Conservation (phyloP, 2,329 filamentous ascomycete genomes). For the Chrysoporthe austroafricana region DNA sequence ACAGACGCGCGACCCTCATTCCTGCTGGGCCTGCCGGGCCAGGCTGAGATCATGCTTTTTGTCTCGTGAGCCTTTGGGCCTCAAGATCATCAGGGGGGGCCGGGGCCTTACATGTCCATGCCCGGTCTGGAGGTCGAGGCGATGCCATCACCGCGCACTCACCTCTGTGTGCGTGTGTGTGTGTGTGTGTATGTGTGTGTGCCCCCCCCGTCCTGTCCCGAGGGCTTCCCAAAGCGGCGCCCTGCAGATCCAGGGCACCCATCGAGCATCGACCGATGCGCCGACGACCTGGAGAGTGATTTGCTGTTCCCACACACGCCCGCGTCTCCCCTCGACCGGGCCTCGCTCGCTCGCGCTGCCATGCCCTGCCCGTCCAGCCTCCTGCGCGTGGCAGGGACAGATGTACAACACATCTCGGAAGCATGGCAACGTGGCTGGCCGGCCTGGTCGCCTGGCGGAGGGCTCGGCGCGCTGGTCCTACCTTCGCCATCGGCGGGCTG, state of each 20-base stretch:
- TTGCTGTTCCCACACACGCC: neutral
- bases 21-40: neutral
- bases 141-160: neutral
- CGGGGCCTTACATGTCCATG: too few relatives aligned
- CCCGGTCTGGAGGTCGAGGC: neutral
- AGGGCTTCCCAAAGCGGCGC: conserved; percentile 22
- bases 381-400: neutral
- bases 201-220: neutral
- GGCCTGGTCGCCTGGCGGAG: neutral
- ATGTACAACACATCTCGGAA: neutral
- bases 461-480: neutral
- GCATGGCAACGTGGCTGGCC: neutral
- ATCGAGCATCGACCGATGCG: conserved; percentile 7
- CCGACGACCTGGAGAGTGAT: neutral
- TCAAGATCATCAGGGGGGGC: neutral
- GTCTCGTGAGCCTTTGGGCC: neutral
- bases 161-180: too few relatives aligned
- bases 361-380: neutral
- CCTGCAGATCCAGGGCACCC: conserved; percentile 16
- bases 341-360: neutral
- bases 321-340: neutral
- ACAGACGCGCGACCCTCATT: neutral
- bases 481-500: neutral
- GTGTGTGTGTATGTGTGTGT: neutral
- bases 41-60: neutral